phyloP scores from a whole-genome alignment of 306 rosid genomes.

The Castanea sativa region DNA sequence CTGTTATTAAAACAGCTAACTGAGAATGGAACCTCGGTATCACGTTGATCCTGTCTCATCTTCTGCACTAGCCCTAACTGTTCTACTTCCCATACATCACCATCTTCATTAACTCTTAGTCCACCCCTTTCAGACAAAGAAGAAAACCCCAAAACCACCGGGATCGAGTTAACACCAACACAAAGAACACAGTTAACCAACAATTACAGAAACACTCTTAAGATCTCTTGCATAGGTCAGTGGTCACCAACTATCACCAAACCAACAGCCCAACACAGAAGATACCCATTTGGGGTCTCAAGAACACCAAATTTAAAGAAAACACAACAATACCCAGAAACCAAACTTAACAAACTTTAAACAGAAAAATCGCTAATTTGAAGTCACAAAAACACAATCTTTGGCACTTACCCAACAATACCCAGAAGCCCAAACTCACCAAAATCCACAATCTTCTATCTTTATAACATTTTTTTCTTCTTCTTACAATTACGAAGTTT shows the following conservation, averaged over 20 bases:
- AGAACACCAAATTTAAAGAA: neutral
- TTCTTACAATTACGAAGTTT: too few relatives aligned
- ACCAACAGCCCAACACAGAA: neutral
- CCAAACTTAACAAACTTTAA: neutral
- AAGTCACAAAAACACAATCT: constrained; percentile 14
- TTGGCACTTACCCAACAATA: constrained; percentile 16
- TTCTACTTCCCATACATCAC: constrained; percentile 38
- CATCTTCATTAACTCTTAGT: constrained; percentile 21
- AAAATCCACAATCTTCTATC: neutral
- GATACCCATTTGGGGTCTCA: neutral
- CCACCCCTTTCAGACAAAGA: neutral
- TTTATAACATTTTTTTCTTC: too few relatives aligned
- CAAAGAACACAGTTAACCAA: neutral
- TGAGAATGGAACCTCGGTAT: constrained; percentile 51
- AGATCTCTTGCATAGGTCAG: neutral
- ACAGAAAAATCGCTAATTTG: constrained; percentile 5
- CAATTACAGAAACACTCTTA: neutral
- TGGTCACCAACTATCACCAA: neutral
- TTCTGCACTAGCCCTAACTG: constrained; percentile 29
- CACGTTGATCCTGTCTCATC: constrained; percentile 43
- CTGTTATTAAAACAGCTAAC: constrained; percentile 2
- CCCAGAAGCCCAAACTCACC: constrained; percentile 26
- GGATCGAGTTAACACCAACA: neutral
- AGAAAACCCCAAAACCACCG: constrained; percentile 11
- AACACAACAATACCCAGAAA: neutral